A percentile compares a stretch with the other conserved stretches of the same genome.
phyloP scores from a whole-genome alignment of 2,329 filamentous ascomycete species.

The Fusarium temperatum region DNA sequence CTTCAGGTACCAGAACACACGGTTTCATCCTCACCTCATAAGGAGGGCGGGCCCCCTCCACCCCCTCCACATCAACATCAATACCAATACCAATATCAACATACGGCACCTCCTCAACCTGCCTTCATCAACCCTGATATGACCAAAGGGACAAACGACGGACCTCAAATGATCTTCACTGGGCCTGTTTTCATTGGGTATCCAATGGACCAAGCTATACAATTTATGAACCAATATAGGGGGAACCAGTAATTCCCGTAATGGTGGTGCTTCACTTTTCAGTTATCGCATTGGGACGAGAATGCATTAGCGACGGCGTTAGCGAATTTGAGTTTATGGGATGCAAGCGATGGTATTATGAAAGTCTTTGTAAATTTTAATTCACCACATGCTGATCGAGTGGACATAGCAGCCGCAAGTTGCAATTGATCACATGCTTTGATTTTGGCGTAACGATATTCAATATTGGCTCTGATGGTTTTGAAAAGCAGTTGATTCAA shows the following conservation, averaged over 20 bases:
- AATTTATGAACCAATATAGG: slow-evolving; percentile 72
- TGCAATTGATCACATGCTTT: slow-evolving; percentile 5
- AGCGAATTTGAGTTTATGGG: slow-evolving; percentile 7
- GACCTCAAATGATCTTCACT: slow-evolving; percentile 83
- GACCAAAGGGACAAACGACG: slow-evolving; percentile 43
- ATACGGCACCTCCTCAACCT: slow-evolving; percentile 50
- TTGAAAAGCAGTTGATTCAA: background rate
- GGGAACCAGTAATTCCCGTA: slow-evolving; percentile 37
- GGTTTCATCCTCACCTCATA: slow-evolving; percentile 31
- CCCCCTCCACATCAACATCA: slow-evolving; percentile 12
- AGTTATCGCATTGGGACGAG: slow-evolving; percentile 10
- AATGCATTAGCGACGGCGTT: slow-evolving; percentile 47
- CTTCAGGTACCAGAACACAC: slow-evolving; percentile 16
- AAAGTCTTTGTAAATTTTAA: background rate
- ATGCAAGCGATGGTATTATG: slow-evolving; percentile 28
- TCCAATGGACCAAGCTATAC: slow-evolving; percentile 81
- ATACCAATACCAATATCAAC: slow-evolving; percentile 7
- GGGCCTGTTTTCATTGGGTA: slow-evolving; percentile 96
- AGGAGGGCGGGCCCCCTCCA: slow-evolving; percentile 32
- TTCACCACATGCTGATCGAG: background rate
- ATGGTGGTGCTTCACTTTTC: slow-evolving; percentile 19
- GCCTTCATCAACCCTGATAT: slow-evolving; percentile 61
- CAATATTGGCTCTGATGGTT: slow-evolving; percentile 25
- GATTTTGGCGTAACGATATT: slow-evolving; percentile 31
- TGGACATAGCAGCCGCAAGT: slow-evolving; percentile 9